Conservation (phyloP, 768 basidiomycete species). For the Krasilnikovozyma curviuscula region DNA sequence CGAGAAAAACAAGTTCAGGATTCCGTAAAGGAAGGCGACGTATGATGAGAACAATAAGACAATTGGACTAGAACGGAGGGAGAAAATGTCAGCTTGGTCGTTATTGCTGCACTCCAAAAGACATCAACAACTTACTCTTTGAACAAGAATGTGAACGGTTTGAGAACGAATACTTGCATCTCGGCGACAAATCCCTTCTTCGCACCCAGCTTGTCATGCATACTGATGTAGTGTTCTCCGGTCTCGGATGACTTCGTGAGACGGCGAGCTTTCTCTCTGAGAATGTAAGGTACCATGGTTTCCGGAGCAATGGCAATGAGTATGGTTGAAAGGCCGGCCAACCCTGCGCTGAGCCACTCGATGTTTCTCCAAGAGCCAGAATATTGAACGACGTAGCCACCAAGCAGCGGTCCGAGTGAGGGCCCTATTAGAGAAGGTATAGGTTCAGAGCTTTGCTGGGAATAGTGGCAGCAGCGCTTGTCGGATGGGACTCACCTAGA, state of each 20-base stretch:
- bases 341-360: no score
- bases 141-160: constrained; percentile 7
- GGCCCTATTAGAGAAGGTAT: constrained; percentile 7
- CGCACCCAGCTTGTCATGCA: neutral
- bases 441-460: constrained; percentile 5
- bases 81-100: no score
- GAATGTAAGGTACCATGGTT: constrained; percentile 2
- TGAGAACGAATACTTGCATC: constrained; percentile 2
- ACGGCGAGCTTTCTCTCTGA: neutral
- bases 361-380: no score
- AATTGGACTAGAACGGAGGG: no score
- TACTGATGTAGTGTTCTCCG: constrained; percentile 4
- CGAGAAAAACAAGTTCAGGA: constrained; percentile 8
- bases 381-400: constrained; percentile 1
- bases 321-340: neutral
- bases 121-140: no score
- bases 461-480: neutral
- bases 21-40: constrained; percentile 7
- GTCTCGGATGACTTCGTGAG: constrained; percentile 1
- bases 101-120: no score
- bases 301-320: neutral
- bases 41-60: constrained; percentile 1
- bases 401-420: constrained; percentile 3
- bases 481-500: no score
- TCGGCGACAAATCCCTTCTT: constrained; percentile 4